Conservation (phyloP, 139 green algal species). For the Micractinium sp. region DNA sequence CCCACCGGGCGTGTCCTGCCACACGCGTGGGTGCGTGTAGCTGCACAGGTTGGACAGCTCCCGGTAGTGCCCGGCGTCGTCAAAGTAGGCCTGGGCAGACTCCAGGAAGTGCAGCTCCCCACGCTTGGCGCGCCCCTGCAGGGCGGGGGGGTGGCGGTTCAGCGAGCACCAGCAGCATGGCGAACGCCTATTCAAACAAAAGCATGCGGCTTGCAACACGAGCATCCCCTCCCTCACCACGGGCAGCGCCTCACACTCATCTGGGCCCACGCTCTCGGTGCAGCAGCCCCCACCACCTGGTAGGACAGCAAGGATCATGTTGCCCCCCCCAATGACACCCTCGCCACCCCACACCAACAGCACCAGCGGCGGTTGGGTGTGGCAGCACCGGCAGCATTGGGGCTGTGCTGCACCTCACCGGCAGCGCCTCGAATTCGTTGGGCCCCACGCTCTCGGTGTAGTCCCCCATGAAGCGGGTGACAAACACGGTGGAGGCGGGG, state of each 20-base stretch:
- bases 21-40: conserved; percentile 78
- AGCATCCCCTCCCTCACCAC: too few relatives aligned
- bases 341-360: neutral
- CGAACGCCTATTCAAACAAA: neutral
- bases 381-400: too few relatives aligned
- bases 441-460: conserved; percentile 71
- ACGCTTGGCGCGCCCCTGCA: conserved; percentile 47
- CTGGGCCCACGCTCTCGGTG: too few relatives aligned
- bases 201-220: neutral
- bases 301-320: too few relatives aligned
- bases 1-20: conserved; percentile 2
- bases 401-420: conserved; percentile 49
- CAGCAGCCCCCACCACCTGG: too few relatives aligned
- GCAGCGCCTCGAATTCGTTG: conserved; percentile 64
- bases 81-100: conserved; percentile 86
- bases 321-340: too few relatives aligned
- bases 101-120: conserved; percentile 62
- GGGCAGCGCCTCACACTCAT: too few relatives aligned
- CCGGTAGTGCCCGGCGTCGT: conserved; percentile 84
- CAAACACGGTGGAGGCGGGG: conserved; percentile 56
- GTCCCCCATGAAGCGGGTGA: conserved; percentile 80
- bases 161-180: neutral
- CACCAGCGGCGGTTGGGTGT: too few relatives aligned
- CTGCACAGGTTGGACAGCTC: conserved; percentile 76
- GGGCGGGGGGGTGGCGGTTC: neutral